Conservation (phyloP, 257 asterid species). For the Nicotiana benthamiana region DNA sequence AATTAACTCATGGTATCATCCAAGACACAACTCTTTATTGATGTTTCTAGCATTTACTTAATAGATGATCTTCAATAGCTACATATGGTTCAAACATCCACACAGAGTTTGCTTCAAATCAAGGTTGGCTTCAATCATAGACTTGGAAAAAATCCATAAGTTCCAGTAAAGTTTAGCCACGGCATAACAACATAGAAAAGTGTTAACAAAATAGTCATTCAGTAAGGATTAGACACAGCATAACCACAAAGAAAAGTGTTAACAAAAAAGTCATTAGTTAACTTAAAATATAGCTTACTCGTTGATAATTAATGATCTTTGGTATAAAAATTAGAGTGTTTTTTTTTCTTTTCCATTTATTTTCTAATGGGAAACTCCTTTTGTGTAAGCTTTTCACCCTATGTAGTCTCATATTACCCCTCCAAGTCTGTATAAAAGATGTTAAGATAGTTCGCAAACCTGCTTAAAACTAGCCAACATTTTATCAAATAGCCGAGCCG, state of each 20-base stretch:
- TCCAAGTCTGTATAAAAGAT: not conserved
- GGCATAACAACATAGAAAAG: not conserved
- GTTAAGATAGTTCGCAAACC: not conserved
- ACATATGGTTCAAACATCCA: not conserved
- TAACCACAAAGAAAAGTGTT: not conserved
- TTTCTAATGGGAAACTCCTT: not conserved
- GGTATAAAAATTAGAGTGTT: not conserved
- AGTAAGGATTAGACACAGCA: not conserved
- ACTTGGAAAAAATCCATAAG: not conserved
- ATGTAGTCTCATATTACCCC: not conserved
- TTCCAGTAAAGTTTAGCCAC: not conserved
- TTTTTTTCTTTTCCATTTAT: not conserved
- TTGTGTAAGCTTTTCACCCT: not conserved
- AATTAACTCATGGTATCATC: not conserved
- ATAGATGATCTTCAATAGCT: not conserved
- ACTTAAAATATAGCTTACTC: not conserved
- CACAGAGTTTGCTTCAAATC: not conserved
- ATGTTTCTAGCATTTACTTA: not conserved
- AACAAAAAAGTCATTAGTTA: not conserved
- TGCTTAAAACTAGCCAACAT: not conserved
- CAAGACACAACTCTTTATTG: not conserved
- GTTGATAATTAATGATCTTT: not conserved
- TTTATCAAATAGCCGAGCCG: not conserved
- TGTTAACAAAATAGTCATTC: not conserved
- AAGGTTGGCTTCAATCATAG: constrained; percentile 2